Evolutionary conservation across 192 early-diverging fungal genomes (phyloP).

Genomic region (Geranomyces michiganensis): DNA sequence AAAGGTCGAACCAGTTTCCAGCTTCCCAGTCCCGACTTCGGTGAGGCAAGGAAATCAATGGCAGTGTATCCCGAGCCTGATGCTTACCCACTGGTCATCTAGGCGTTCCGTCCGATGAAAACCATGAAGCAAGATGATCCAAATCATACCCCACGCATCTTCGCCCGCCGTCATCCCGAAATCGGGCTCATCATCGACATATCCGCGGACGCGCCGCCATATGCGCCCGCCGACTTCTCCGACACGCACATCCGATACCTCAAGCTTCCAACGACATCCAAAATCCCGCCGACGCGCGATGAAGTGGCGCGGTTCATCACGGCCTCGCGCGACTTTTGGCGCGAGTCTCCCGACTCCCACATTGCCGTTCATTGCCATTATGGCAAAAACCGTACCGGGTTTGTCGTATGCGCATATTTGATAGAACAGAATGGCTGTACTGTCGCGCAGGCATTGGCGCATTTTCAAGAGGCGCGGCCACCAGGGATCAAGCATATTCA

Average conservation of each 20-base stretch:
- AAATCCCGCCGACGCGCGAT: conserved; percentile 32
- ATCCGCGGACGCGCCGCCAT: conserved; percentile 30
- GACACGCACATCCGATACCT: conserved; percentile 12
- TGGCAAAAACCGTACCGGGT: conserved; percentile 37
- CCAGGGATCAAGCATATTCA: conserved; percentile 37
- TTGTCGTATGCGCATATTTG: conserved; percentile 33
- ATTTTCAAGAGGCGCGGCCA: conserved; percentile 33
- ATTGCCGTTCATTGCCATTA: conserved; percentile 39
- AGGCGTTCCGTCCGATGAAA: conserved; percentile 38
- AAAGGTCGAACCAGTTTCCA: conserved; percentile 17
- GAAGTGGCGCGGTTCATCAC: conserved; percentile 23
- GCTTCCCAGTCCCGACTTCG: conserved; percentile 16
- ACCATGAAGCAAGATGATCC: conserved; percentile 33
- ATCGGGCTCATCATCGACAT: conserved; percentile 38
- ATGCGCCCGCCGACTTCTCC: conserved; percentile 8
- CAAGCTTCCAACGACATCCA: conserved; percentile 32
- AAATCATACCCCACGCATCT: conserved; percentile 21
- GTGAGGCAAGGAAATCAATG: background rate
- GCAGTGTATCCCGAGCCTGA: background rate
- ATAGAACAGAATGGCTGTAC: conserved; percentile 15
- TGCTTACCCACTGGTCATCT: background rate
- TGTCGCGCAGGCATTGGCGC: conserved; percentile 15
- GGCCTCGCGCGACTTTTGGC: conserved; percentile 16
- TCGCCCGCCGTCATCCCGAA: conserved; percentile 24
- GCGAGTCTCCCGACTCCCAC: conserved; percentile 28